Conservation (phyloP, 345 rosid genomes). For the Pistacia atlantica region DNA sequence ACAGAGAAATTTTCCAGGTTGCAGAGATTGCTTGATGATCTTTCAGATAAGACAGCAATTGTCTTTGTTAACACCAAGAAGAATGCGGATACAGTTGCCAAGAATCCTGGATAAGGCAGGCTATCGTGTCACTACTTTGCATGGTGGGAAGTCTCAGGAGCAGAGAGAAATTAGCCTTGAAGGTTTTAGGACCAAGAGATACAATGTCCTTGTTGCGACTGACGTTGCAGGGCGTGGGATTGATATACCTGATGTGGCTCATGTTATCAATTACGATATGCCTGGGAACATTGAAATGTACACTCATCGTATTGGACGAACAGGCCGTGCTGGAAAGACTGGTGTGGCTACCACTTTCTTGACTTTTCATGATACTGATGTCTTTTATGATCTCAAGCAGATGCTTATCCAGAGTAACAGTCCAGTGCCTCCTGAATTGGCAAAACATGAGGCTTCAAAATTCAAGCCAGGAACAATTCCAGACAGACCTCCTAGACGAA, state of each 20-base stretch:
- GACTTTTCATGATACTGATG: conserved; percentile 76
- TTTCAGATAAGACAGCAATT: conserved; percentile 84
- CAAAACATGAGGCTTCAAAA: conserved; percentile 92
- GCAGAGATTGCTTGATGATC: conserved; percentile 81
- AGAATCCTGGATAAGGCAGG: conserved; percentile 85
- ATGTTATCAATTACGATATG: conserved; percentile 94
- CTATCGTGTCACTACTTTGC: conserved; percentile 86
- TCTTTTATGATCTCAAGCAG: conserved; percentile 95
- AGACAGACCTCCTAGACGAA: conserved; percentile 90
- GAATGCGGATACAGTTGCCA: conserved; percentile 74
- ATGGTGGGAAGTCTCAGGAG: conserved; percentile 95
- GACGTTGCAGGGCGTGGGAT: conserved; percentile 97
- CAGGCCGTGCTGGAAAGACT: conserved; percentile 95
- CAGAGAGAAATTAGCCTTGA: conserved; percentile 93
- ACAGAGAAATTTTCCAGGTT: conserved; percentile 70
- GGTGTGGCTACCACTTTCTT: conserved; percentile 93
- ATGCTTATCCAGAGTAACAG: conserved; percentile 96
- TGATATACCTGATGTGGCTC: conserved; percentile 94
- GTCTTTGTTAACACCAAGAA: conserved; percentile 94
- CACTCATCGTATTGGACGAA: conserved; percentile 95
- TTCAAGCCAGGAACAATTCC: conserved; percentile 92
- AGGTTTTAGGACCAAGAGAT: conserved; percentile 86
- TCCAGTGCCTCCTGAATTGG: conserved; percentile 87
- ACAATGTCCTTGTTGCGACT: conserved; percentile 91
- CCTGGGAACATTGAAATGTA: conserved; percentile 84